Percentiles rank a stretch among this genome's conserved stretches.
phyloP scores from a whole-genome alignment of 768 basidiomycete species.

The Pisolithus microcarpus region DNA sequence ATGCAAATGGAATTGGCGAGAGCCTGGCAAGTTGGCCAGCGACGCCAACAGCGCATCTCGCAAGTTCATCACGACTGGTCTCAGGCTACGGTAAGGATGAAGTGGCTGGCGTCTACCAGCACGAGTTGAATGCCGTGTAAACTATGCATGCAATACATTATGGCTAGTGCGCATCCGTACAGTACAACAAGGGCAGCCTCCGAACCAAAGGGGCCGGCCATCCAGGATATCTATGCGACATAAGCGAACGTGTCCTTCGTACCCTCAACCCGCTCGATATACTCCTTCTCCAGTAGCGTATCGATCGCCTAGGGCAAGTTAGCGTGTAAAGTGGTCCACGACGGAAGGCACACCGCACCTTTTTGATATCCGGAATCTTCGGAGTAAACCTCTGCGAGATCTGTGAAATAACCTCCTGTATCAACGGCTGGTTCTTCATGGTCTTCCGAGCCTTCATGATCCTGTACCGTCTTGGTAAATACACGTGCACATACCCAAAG shows the following conservation, averaged over 20 bases:
- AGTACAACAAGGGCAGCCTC: constrained; percentile 10
- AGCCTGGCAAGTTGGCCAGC: constrained; percentile 53
- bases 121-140: neutral
- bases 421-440: constrained; percentile 88
- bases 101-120: neutral
- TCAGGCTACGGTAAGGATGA: too few species aligned
- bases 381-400: constrained; percentile 85
- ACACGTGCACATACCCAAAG: neutral
- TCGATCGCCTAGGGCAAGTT: constrained; percentile 67
- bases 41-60: constrained; percentile 56
- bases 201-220: constrained; percentile 5
- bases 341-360: constrained; percentile 39
- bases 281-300: constrained; percentile 90
- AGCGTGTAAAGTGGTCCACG: neutral
- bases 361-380: constrained; percentile 95
- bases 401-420: constrained; percentile 86
- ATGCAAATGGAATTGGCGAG: constrained; percentile 68
- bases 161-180: constrained; percentile 8
- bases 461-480: constrained; percentile 29
- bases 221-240: constrained; percentile 23
- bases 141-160: constrained; percentile 15
- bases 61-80: constrained; percentile 32
- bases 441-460: constrained; percentile 96
- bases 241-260: constrained; percentile 67
- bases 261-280: constrained; percentile 89